Percentiles rank a stretch among this genome's conserved stretches.
Conservation (phyloP, 805 yeast genomes). For the Jamesozyma hellenica region DNA sequence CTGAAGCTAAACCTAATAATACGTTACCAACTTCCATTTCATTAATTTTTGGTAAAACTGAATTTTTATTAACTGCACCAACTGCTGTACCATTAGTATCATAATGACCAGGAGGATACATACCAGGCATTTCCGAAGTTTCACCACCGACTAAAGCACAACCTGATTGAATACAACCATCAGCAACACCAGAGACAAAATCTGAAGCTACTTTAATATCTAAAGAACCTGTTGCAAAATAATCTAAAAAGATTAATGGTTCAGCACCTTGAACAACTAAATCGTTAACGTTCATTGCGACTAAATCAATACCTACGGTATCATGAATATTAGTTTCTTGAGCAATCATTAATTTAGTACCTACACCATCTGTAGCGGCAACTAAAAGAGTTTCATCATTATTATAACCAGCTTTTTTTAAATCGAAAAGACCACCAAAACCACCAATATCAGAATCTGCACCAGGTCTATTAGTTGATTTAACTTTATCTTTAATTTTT, state of each 20-base stretch:
- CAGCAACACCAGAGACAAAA: slow-evolving; percentile 91
- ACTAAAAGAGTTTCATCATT: slow-evolving; percentile 74
- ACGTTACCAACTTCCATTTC: slow-evolving; percentile 73
- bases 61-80: slow-evolving; percentile 79
- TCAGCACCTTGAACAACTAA: slow-evolving; percentile 98
- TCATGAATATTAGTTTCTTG: slow-evolving; percentile 81
- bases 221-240: slow-evolving; percentile 89
- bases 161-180: slow-evolving; percentile 88
- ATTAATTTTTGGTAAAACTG: slow-evolving; percentile 61
- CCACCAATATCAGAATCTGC: slow-evolving; percentile 98
- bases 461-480: slow-evolving; percentile 88
- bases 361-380: slow-evolving; percentile 98
- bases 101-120: slow-evolving; percentile 90
- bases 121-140: slow-evolving; percentile 99
- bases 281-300: slow-evolving; percentile 98
- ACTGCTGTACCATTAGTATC: slow-evolving; percentile 98
- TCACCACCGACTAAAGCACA: slow-evolving; percentile 99
- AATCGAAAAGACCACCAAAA: slow-evolving; percentile 93
- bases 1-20: slow-evolving; percentile 76
- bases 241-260: slow-evolving; percentile 89
- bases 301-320: slow-evolving; percentile 98
- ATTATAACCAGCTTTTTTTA: slow-evolving; percentile 74
- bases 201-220: slow-evolving; percentile 76
- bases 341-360: slow-evolving; percentile 91
- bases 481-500: slow-evolving; percentile 80